Conservation (phyloP, 1,284 basidiomycete species). For the Ganoderma lingzhi region DNA sequence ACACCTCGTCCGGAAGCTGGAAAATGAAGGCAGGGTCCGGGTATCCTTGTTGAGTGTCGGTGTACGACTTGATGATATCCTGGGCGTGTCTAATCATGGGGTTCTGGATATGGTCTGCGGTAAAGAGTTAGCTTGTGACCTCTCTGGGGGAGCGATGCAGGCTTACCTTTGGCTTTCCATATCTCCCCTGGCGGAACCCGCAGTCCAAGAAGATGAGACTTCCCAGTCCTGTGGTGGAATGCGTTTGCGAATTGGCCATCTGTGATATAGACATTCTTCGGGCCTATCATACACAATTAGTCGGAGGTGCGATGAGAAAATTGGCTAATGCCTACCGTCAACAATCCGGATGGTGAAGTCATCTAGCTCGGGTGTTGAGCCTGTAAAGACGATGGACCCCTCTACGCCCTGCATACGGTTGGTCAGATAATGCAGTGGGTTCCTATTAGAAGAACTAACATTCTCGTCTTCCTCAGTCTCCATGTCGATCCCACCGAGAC, state of each 20-base stretch:
- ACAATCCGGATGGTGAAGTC: constrained; percentile 83
- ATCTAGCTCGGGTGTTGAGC: constrained; percentile 80
- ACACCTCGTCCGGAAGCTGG: constrained; percentile 78
- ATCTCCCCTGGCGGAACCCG: constrained; percentile 69
- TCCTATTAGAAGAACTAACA: constrained; percentile 49
- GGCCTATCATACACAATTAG: constrained; percentile 48
- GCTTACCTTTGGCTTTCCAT: constrained; percentile 86
- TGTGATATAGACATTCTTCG: constrained; percentile 62
- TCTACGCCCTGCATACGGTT: constrained; percentile 67
- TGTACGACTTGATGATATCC: constrained; percentile 62
- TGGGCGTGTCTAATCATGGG: constrained; percentile 69
- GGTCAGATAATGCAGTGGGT: constrained; percentile 8
- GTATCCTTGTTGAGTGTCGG: constrained; percentile 52
- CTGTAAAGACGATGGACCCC: constrained; percentile 73
- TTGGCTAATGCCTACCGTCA: constrained; percentile 62
- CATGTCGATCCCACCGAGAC: constrained; percentile 83
- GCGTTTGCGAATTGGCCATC: constrained; percentile 62
- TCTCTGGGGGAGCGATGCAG: background rate
- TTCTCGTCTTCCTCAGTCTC: constrained; percentile 78
- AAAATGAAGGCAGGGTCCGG: constrained; percentile 87
- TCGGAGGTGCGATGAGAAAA: background rate
- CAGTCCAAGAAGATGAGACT: constrained; percentile 77
- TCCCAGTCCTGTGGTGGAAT: constrained; percentile 73
- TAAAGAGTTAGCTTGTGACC: background rate
- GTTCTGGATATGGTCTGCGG: constrained; percentile 71